phyloP scores from a whole-genome alignment of 306 rosid species.

The Prosopis cineraria region DNA sequence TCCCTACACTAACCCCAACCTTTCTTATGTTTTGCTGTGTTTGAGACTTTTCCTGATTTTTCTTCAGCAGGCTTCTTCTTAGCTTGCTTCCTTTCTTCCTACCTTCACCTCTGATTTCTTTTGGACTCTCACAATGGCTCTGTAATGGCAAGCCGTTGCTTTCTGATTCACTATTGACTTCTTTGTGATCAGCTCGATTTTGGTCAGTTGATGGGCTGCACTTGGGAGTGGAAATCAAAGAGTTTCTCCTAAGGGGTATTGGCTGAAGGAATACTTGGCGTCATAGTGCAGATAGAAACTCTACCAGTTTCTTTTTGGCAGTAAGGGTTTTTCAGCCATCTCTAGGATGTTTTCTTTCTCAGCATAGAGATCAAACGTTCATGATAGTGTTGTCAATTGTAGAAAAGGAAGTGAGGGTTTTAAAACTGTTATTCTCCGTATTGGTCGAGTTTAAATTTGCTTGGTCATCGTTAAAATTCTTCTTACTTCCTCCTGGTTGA shows the following conservation, averaged over 20 bases:
- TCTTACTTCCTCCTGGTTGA: conserved; percentile 57
- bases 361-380: conserved; percentile 49
- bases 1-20: conserved; percentile 76
- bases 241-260: conserved; percentile 70
- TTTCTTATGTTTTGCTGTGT: conserved; percentile 66
- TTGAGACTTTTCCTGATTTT: conserved; percentile 63
- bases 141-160: conserved; percentile 50
- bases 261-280: conserved; percentile 51
- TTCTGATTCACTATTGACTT: conserved; percentile 52
- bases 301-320: conserved; percentile 75
- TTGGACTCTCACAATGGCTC: conserved; percentile 71
- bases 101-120: conserved; percentile 51
- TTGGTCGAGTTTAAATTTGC: conserved; percentile 52
- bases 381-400: conserved; percentile 57
- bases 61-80: conserved; percentile 78
- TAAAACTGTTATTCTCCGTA: conserved; percentile 58
- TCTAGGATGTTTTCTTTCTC: conserved; percentile 94
- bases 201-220: conserved; percentile 45
- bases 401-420: conserved; percentile 50
- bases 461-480: conserved; percentile 62
- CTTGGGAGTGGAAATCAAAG: conserved; percentile 82
- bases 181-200: conserved; percentile 51
- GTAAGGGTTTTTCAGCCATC: conserved; percentile 46
- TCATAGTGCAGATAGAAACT: conserved; percentile 70
- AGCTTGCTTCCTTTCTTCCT: conserved; percentile 63